Evolutionary conservation across 495 filamentous ascomycete genomes (phyloP).

Genomic region (Tetracladium setigerum): DNA sequence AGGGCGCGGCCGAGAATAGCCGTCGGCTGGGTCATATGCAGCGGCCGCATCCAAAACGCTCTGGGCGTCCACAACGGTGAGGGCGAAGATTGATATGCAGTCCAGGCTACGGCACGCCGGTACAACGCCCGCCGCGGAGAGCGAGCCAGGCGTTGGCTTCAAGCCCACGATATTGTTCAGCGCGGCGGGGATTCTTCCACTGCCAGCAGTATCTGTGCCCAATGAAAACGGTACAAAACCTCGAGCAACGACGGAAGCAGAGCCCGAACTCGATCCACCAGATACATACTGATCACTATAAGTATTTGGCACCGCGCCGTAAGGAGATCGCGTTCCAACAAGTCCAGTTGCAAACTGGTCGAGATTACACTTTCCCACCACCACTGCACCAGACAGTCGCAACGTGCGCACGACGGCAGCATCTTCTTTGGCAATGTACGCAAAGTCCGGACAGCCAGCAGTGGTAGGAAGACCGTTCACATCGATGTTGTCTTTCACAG

Average conservation of each 20-base stretch:
- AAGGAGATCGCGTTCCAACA: slow-evolving; percentile 47
- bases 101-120: slow-evolving; percentile 54
- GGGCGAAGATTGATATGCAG: slow-evolving; percentile 49
- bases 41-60: slow-evolving; percentile 44
- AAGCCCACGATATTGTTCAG: slow-evolving; percentile 38
- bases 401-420: slow-evolving; percentile 24
- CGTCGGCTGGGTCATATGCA: slow-evolving; percentile 42
- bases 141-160: slow-evolving; percentile 42
- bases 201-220: slow-evolving; percentile 52
- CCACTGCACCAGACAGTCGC: slow-evolving; percentile 40
- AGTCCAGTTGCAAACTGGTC: slow-evolving; percentile 60
- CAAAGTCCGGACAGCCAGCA: slow-evolving; percentile 45
- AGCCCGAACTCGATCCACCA: slow-evolving; percentile 50
- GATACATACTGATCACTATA: slow-evolving; percentile 37
- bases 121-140: slow-evolving; percentile 32
- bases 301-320: slow-evolving; percentile 42
- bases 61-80: slow-evolving; percentile 43
- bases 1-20: slow-evolving; percentile 40
- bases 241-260: slow-evolving; percentile 41
- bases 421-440: slow-evolving; percentile 32
- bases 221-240: slow-evolving; percentile 45
- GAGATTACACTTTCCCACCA: slow-evolving; percentile 57
- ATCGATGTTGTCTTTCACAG: slow-evolving; percentile 26
- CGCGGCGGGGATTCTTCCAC: slow-evolving; percentile 45
- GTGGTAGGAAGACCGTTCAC: slow-evolving; percentile 48